Conservation (phyloP, 371 early-diverging fungal species). For the Chytridiales sp. region DNA sequence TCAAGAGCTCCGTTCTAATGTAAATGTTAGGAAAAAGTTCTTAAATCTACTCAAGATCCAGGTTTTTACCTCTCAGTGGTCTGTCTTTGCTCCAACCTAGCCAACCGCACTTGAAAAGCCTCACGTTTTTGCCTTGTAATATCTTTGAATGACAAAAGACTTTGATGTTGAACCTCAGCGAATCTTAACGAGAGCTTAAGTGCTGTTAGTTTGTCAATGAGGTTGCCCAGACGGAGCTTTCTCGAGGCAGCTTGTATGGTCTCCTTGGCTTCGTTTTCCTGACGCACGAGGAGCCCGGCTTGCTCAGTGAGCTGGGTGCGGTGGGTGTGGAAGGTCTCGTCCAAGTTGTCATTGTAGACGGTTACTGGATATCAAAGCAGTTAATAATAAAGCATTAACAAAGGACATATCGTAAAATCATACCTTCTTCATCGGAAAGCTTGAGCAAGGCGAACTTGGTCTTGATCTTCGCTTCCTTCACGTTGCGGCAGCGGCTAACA, state of each 20-base stretch:
- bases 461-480: slow-evolving; percentile 24
- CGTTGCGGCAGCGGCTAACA: slow-evolving; percentile 20
- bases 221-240: slow-evolving; percentile 17
- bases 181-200: slow-evolving; percentile 19
- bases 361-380: slow-evolving; percentile 14
- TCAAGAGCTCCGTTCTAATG: slow-evolving; percentile 20
- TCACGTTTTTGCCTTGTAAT: slow-evolving; percentile 15
- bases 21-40: neutral
- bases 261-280: slow-evolving; percentile 13
- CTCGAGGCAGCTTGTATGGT: neutral
- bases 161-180: slow-evolving; percentile 23
- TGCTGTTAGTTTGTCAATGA: slow-evolving; percentile 19
- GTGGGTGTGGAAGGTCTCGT: slow-evolving; percentile 14
- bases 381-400: too few relatives aligned
- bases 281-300: slow-evolving; percentile 8
- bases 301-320: slow-evolving; percentile 20
- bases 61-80: slow-evolving; percentile 18
- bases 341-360: slow-evolving; percentile 21
- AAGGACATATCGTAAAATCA: too few relatives aligned
- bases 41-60: neutral
- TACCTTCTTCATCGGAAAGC: too few relatives aligned
- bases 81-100: slow-evolving; percentile 22
- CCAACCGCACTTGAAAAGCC: slow-evolving; percentile 21
- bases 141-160: slow-evolving; percentile 16
- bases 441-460: slow-evolving; percentile 16